Conservation (phyloP, 768 basidiomycete genomes). For the Solioccasus polychromus region DNA sequence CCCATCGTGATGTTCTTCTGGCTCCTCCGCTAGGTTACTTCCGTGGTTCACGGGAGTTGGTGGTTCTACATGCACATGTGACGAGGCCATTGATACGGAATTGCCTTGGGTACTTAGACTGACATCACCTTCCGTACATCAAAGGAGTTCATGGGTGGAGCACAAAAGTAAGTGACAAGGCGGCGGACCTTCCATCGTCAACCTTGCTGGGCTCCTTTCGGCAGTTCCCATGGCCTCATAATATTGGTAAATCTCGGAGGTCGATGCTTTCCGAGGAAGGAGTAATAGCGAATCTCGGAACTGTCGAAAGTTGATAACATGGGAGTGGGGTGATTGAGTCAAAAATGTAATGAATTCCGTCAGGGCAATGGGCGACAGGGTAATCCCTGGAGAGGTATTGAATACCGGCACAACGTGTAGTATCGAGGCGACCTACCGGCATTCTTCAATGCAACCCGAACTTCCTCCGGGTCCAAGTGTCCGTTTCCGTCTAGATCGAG, state of each 20-base stretch:
- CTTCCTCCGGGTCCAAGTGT: constrained; percentile 64
- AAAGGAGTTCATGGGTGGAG: constrained; percentile 22
- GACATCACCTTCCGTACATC: constrained; percentile 60
- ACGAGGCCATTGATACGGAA: constrained; percentile 36
- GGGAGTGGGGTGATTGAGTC: constrained; percentile 66
- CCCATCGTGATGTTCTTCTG: constrained; percentile 57
- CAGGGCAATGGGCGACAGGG: constrained; percentile 64
- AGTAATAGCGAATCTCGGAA: constrained; percentile 90
- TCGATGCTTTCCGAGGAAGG: constrained; percentile 75
- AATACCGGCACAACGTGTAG: constrained; percentile 17
- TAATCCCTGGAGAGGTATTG: constrained; percentile 54
- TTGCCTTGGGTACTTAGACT: constrained; percentile 75
- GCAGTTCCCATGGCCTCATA: constrained; percentile 76
- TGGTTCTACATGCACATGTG: constrained; percentile 12
- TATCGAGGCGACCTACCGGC: constrained; percentile 52
- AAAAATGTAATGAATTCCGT: constrained; percentile 79
- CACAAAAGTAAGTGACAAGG: constrained; percentile 13
- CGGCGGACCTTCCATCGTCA: constrained; percentile 82
- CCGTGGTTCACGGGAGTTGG: constrained; percentile 28
- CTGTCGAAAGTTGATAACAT: constrained; percentile 73
- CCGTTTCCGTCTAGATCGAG: constrained; percentile 90
- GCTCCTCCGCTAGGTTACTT: constrained; percentile 51
- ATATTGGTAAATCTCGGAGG: constrained; percentile 83
- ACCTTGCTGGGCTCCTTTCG: constrained; percentile 72
- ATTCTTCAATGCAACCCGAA: constrained; percentile 59